Conservation (phyloP, 345 rosid species). For the thale cress (Arabidopsis thaliana) region DNA sequence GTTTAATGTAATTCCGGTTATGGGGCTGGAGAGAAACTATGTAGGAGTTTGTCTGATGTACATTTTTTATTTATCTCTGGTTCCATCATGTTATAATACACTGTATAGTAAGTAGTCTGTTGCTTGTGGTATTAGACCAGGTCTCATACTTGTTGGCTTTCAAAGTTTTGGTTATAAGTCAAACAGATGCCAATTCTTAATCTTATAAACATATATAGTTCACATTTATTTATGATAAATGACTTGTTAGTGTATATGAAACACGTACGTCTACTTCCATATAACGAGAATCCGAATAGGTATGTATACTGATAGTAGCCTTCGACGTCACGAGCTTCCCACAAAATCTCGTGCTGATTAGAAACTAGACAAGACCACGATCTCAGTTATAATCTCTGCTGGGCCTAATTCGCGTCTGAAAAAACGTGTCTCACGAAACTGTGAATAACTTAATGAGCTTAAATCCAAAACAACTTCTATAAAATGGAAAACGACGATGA, state of each 20-base stretch:
- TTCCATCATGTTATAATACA: constrained; percentile 41
- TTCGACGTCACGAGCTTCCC: too few species aligned
- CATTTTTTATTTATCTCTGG: constrained; percentile 35
- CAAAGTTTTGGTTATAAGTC: constrained; percentile 35
- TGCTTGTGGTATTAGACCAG: constrained; percentile 41
- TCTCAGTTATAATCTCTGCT: too few species aligned
- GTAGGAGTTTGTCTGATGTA: constrained; percentile 42
- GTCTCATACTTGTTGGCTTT: constrained; percentile 36
- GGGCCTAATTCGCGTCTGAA: too few species aligned
- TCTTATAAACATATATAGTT: constrained; percentile 1
- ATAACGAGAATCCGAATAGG: neutral
- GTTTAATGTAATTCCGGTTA: constrained; percentile 39
- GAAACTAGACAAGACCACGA: too few species aligned
- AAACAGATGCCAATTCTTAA: constrained; percentile 30
- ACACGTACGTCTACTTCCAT: neutral
- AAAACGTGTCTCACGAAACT: too few species aligned
- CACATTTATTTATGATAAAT: constrained; percentile 4
- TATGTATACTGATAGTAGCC: too few species aligned
- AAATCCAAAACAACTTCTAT: too few species aligned
- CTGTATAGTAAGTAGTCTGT: constrained; percentile 42
- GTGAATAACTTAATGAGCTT: too few species aligned
- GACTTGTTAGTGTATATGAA: neutral
- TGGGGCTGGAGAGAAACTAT: constrained; percentile 35
- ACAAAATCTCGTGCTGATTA: too few species aligned
- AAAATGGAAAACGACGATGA: too few species aligned